Percentiles rank a stretch among this genome's conserved stretches.
phyloP scores from a whole-genome alignment of 495 filamentous ascomycete species.

The Amorphotheca resinae region DNA sequence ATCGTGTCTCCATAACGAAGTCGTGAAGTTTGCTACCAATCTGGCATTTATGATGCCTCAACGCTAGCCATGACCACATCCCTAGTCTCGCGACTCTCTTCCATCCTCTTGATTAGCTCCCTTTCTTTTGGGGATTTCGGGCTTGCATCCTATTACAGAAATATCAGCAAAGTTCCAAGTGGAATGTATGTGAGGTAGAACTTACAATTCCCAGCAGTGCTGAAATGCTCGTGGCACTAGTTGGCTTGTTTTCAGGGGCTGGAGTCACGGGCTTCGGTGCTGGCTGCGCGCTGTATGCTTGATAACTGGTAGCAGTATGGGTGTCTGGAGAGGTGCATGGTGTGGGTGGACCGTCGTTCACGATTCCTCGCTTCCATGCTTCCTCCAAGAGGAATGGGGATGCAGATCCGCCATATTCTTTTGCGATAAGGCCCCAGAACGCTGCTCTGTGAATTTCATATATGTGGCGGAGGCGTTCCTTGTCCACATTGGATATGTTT shows the following conservation, averaged over 20 bases:
- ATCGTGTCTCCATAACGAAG: too few species aligned
- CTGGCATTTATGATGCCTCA: neutral
- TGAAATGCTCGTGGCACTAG: slow-evolving; percentile 40
- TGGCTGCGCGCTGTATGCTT: slow-evolving; percentile 12
- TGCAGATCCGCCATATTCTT: slow-evolving; percentile 52
- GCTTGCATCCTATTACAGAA: slow-evolving; percentile 31
- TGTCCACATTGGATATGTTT: slow-evolving; percentile 40
- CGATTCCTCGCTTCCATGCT: slow-evolving; percentile 45
- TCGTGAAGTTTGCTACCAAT: too few species aligned
- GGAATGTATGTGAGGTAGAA: slow-evolving; percentile 1
- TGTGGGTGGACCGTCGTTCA: slow-evolving; percentile 21
- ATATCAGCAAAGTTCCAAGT: too few species aligned
- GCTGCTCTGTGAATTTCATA: slow-evolving; percentile 55
- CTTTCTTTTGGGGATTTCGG: slow-evolving; percentile 40
- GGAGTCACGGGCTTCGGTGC: slow-evolving; percentile 17
- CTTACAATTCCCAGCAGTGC: slow-evolving; percentile 37
- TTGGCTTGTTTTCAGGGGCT: slow-evolving; percentile 18
- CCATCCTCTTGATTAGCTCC: slow-evolving; percentile 37
- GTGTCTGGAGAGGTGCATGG: slow-evolving; percentile 22
- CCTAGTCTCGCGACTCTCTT: slow-evolving; percentile 24
- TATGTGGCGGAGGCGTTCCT: slow-evolving; percentile 50
- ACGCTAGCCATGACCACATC: slow-evolving; percentile 13
- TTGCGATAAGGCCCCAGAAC: slow-evolving; percentile 62
- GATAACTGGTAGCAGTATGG: slow-evolving; percentile 11
- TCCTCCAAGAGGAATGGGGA: slow-evolving; percentile 54